Evolutionary conservation across 306 rosid genomes (phyloP), one percentile per base, ranked within the genome.

Genomic region (Parietaria judaica): DNA sequence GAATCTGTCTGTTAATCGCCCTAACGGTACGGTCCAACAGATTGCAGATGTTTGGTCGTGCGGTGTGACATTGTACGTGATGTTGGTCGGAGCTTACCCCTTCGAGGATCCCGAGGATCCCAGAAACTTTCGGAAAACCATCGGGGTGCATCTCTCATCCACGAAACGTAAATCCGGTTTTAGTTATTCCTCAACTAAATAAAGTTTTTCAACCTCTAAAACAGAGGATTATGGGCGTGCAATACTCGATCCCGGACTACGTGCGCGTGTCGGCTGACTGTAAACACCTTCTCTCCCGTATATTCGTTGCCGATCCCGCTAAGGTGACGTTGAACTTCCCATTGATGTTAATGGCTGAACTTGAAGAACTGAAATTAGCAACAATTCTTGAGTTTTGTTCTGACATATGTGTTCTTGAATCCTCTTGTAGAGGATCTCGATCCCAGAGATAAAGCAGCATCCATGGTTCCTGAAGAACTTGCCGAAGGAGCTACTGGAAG

Each of bases 1-100:
- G 6, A 41, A 41, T 41, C 31, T 23, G 31, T 23, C 31, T 2
- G 31, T 23, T 23, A 23, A 23, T 23, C 31, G 31, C 31, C 9
- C 45, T 41, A 41, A 41, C 45, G 3, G 7, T 41, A 8, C 9
- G 9, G 61, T 60, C 56, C 12, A 74, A 75, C 71, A 92, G 99
- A 72, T 82, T 74, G 88, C 95, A 39, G 99, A 92, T 78, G 94
- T 88, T 82, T 92, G 99, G 99, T 92, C 99, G 6, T 82, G 95
- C 74, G 99, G 99, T 52, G 99, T 92, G 55, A 86, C 94, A 36
- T 74, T 92, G 38, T 92, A 88, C 34, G 94, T 86, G 57, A 92
- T 92, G 97, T 63, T 88, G 64, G 86, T 88, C 34, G 99, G 99
- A 79, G 83, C 84, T 56, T 92, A 92, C 70, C 99, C 99, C n/a